A percentile compares a stretch with the other conserved stretches of the same genome.
Evolutionary conservation across 2,329 filamentous ascomycete species (phyloP).

Genomic region (Colletotrichum siamense): DNA sequence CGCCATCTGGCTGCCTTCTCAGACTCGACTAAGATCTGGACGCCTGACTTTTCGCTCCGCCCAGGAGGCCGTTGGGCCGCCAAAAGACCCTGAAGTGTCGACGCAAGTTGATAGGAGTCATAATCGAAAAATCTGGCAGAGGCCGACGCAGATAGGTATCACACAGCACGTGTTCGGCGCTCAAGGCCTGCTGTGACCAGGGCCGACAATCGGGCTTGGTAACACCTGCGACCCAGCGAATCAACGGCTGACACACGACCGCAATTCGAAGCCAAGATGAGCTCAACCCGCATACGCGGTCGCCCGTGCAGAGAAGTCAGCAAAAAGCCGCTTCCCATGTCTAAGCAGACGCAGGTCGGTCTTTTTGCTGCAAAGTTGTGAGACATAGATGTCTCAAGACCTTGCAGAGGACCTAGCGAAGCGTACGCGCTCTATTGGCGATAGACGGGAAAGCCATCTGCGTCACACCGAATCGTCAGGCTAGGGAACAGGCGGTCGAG

Average conservation of each 20-base stretch:
- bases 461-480: not conserved
- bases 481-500: not conserved
- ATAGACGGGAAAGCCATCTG: not conserved
- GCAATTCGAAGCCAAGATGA: slow-evolving; percentile 9
- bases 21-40: slow-evolving; percentile 2
- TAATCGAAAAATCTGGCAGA: not conserved
- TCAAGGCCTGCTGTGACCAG: not conserved
- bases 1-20: slow-evolving; percentile 12
- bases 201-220: slow-evolving; percentile 6
- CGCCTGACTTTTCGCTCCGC: slow-evolving; percentile 5
- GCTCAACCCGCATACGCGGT: not conserved
- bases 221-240: slow-evolving; percentile 15
- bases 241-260: slow-evolving; percentile 21
- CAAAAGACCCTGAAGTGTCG: not conserved
- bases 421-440: not conserved
- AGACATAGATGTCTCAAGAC: not conserved
- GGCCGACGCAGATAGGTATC: not conserved
- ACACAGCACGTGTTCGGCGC: slow-evolving; percentile 9
- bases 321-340: not conserved
- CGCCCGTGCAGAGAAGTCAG: not conserved
- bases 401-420: not conserved
- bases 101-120: not conserved
- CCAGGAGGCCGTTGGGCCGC: slow-evolving; percentile 9
- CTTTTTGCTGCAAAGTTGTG: not conserved
- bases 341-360: slow-evolving; percentile 2